Conservation (phyloP, 108 stramenopile genomes). For the Nannochloropsis gaditana region DNA sequence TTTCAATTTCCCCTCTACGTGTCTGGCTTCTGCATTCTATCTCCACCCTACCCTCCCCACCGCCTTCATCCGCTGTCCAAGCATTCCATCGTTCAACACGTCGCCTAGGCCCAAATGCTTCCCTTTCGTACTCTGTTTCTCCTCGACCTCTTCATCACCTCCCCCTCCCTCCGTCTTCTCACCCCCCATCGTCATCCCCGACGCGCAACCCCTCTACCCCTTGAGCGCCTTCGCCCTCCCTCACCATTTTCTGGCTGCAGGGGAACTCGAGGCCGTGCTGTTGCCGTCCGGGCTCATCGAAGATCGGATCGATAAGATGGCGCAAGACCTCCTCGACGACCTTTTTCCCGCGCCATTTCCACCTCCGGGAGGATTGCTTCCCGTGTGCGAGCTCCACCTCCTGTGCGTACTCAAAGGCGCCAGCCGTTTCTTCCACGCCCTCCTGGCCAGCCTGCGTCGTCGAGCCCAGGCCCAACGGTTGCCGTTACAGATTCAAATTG, state of each 20-base stretch:
- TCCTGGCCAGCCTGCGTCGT: neutral
- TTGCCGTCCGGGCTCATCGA: neutral
- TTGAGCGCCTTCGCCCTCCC: neutral
- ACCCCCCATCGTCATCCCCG: neutral
- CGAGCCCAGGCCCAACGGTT: neutral
- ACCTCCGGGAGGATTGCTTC: no score
- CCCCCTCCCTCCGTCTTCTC: neutral
- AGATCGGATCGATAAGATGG: slow-evolving; percentile 6
- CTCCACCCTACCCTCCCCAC: no score
- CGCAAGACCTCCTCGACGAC: neutral
- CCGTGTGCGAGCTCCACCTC: neutral
- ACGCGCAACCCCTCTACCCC: slow-evolving; percentile 1
- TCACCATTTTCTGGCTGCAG: neutral
- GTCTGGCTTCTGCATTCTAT: no score
- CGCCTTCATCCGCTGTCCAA: no score
- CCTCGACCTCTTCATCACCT: neutral
- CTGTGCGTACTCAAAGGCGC: neutral
- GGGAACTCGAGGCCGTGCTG: neutral
- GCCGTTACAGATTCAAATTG: neutral
- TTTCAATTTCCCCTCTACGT: no score
- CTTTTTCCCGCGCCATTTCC: neutral
- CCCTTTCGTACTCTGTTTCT: no score
- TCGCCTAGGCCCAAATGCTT: no score
- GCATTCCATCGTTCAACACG: no score
- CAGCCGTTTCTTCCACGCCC: neutral